Evolutionary conservation across 768 basidiomycete species (phyloP), one percentile per base, ranked within the genome.

Genomic region (Lentinula guzmanii): DNA sequence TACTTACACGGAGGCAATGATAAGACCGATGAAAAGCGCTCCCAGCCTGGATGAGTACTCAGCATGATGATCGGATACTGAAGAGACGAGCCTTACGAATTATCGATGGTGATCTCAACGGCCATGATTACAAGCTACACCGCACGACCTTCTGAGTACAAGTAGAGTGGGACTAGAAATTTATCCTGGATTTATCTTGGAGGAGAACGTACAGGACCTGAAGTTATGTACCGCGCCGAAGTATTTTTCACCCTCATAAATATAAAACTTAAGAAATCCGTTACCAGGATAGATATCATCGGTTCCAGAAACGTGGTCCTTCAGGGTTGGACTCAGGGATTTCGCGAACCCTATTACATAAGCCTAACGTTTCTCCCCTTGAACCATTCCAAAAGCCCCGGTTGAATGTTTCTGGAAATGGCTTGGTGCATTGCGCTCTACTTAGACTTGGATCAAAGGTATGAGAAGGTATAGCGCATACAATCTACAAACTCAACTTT

Each of bases 21-120:
- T 59, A n/a, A 59, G 58, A 5, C 58, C 58, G 24, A 51, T 51
- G 46, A 59, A 59, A 35, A 59, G 46, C 5, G 58, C 58, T 35
- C 58, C 58, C n/a, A 59, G 37, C 31, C 58, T 59, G 41, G 5
- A 35, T 18, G 43, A 42, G 15, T 21, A 35, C 10, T 33, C 33
- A 13, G 39, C 5, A n/a, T 8, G 11, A 53, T 33, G 34, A 33
- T 53, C n/a, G 53, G 35, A 55, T 16, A 18, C 34, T n/a, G 33
- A 21, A 28, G 28, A n/a, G 9, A 7, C 10, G 24, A 13, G 45
- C 55, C 3, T 43, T 43, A 56, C 55, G 55, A 41, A 24, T 56
- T 56, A 42, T 56, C 55, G n/a, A 56, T 41, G 28, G n/a, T 56
- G 24, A 43, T 28, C 28, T 21, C 28, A 31, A 56, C 55, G 13